These are phyloP conservation scores for Quaeritorhiza haematococci DNA, from an alignment of 371 early-diverging fungal genomes.

Conservation along the genomic window DNA sequence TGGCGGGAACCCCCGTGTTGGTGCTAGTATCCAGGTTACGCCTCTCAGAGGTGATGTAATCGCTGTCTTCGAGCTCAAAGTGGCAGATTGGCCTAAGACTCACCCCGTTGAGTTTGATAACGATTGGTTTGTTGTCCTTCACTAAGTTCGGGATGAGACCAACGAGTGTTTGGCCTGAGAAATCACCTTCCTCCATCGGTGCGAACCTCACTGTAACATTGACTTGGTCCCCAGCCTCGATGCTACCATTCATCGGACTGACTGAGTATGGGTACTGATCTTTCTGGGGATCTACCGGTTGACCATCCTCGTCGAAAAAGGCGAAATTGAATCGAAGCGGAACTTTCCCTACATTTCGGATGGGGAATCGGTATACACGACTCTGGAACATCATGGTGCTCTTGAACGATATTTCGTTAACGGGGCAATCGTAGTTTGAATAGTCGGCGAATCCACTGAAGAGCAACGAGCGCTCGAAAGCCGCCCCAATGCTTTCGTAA, in stretches of 20 bases:
- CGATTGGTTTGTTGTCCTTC: conserved; percentile 21
- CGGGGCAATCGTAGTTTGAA: conserved; percentile 38
- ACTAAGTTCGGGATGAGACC: conserved; percentile 33
- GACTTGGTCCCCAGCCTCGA: conserved; percentile 33
- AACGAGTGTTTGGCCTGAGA: conserved; percentile 11
- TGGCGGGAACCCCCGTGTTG: conserved; percentile 26
- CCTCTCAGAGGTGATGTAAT: conserved; percentile 36
- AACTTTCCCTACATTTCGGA: conserved; percentile 43
- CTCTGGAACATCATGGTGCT: conserved; percentile 51
- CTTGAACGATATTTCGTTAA: conserved; percentile 37
- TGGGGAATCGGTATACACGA: conserved; percentile 33
- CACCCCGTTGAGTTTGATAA: conserved; percentile 30
- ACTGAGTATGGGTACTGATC: conserved; percentile 38
- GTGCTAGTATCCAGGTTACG: conserved; percentile 24
- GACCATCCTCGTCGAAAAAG: conserved; percentile 26
- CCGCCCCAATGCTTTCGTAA: conserved; percentile 20
- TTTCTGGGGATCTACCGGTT: conserved; percentile 7
- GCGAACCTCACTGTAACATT: conserved; percentile 36
- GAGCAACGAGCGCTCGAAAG: conserved; percentile 19
- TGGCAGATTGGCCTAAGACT: conserved; percentile 49
- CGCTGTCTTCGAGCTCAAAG: conserved; percentile 51
- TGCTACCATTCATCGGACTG: conserved; percentile 22
- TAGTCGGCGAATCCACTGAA: conserved; percentile 44
- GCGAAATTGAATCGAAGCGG: conserved; percentile 10
- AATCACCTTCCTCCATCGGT: conserved; percentile 42